Evolutionary conservation across 2,329 filamentous ascomycete genomes (phyloP).

Genomic region (Akanthomyces dipterigenus): DNA sequence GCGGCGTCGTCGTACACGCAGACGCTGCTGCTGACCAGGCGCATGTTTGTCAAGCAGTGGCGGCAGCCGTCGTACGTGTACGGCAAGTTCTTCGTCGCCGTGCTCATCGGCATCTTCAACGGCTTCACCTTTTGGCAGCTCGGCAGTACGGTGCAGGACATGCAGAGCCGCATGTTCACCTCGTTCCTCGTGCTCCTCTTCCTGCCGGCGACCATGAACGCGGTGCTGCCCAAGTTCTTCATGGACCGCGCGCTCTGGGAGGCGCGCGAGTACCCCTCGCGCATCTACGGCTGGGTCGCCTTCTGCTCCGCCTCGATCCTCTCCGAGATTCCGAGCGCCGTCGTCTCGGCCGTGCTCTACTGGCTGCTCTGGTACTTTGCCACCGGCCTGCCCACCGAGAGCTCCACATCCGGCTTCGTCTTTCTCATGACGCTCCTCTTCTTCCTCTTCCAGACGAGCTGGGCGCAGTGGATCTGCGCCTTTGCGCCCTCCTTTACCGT

Average conservation of each 20-base stretch:
- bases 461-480: conserved; percentile 81
- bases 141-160: conserved; percentile 56
- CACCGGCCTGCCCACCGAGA: conserved; percentile 60
- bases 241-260: conserved; percentile 67
- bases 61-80: conserved; percentile 71
- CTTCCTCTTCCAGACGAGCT: conserved; percentile 66
- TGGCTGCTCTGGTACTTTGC: conserved; percentile 73
- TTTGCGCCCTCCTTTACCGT: conserved; percentile 75
- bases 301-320: conserved; percentile 69
- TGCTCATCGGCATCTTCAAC: conserved; percentile 70
- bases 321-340: conserved; percentile 63
- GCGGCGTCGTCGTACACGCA: conserved; percentile 59
- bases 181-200: conserved; percentile 58
- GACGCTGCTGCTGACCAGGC: conserved; percentile 58
- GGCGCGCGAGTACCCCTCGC: conserved; percentile 63
- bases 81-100: conserved; percentile 65
- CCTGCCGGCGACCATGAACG: conserved; percentile 66
- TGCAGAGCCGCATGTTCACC: conserved; percentile 75
- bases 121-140: conserved; percentile 72
- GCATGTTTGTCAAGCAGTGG: conserved; percentile 69
- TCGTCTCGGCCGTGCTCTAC: conserved; percentile 60
- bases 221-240: conserved; percentile 71
- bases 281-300: conserved; percentile 72
- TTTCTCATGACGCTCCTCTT: conserved; percentile 75
- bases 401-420: conserved; percentile 62